phyloP scores from a whole-genome alignment of 2,329 filamentous ascomycete species.

The Botrytis aclada region DNA sequence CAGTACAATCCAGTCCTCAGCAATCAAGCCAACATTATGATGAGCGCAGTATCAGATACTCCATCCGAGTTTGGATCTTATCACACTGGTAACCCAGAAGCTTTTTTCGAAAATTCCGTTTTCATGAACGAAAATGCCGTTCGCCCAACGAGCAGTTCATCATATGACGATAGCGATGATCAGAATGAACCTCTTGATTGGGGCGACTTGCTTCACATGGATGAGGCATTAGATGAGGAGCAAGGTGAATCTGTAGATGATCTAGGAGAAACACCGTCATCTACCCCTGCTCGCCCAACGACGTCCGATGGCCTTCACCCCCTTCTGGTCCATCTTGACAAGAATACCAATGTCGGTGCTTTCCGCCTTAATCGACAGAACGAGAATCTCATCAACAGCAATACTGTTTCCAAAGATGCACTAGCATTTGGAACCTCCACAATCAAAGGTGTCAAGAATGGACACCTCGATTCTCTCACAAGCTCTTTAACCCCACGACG shows the following conservation, averaged over 20 bases:
- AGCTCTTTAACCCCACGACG: slow-evolving; percentile 67
- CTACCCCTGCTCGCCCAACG: slow-evolving; percentile 51
- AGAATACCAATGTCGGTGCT: slow-evolving; percentile 65
- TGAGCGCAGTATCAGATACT: slow-evolving; percentile 54
- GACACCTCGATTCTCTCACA: slow-evolving; percentile 62
- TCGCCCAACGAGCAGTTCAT: slow-evolving; percentile 42
- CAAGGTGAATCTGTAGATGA: slow-evolving; percentile 18
- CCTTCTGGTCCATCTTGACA: slow-evolving; percentile 63
- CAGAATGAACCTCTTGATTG: slow-evolving; percentile 73
- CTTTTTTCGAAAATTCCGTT: slow-evolving; percentile 66
- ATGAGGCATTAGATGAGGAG: slow-evolving; percentile 16
- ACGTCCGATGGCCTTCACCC: slow-evolving; percentile 48
- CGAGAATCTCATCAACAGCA: slow-evolving; percentile 49
- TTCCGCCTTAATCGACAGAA: slow-evolving; percentile 66
- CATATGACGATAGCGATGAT: slow-evolving; percentile 51
- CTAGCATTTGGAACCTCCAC: slow-evolving; percentile 60
- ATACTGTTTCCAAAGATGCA: slow-evolving; percentile 59
- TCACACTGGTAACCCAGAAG: slow-evolving; percentile 71
- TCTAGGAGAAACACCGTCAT: slow-evolving; percentile 26
- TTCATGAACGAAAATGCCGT: slow-evolving; percentile 55
- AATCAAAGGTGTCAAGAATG: slow-evolving; percentile 61
- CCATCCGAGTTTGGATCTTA: slow-evolving; percentile 37
- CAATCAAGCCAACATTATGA: slow-evolving; percentile 73
- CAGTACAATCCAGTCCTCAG: slow-evolving; percentile 53
- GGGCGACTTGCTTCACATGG: slow-evolving; percentile 47